Evolutionary conservation across 768 basidiomycete species (phyloP).

Genomic region (Coprinopsis strossmayeri): DNA sequence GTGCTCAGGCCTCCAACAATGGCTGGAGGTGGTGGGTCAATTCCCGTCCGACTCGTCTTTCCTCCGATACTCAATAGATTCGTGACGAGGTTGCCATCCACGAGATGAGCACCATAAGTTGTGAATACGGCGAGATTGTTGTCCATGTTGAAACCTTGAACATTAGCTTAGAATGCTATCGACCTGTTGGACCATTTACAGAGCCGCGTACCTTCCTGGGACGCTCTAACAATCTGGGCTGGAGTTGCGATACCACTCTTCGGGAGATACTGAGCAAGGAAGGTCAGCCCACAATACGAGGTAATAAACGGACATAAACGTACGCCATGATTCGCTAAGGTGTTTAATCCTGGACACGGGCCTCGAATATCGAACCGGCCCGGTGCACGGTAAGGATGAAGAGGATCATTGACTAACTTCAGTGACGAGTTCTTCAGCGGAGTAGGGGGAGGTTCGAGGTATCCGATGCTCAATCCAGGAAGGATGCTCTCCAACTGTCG

Average conservation of each 20-base stretch:
- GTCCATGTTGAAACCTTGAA: conserved; percentile 16
- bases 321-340: conserved; percentile 15
- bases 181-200: neutral
- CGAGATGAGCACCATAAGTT: conserved; percentile 15
- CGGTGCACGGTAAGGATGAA: conserved; percentile 9
- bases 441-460: conserved; percentile 7
- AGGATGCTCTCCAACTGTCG: conserved; percentile 15
- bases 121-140: conserved; percentile 11
- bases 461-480: neutral
- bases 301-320: neutral
- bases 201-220: conserved; percentile 13
- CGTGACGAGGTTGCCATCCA: conserved; percentile 16
- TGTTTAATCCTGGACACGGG: conserved; percentile 16
- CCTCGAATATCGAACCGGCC: conserved; percentile 11
- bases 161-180: neutral
- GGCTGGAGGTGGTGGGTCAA: conserved; percentile 14
- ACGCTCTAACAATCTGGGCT: conserved; percentile 12
- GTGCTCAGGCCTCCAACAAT: conserved; percentile 17
- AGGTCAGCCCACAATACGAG: neutral
- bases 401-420: conserved; percentile 10
- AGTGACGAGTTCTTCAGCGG: conserved; percentile 1
- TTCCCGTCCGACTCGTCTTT: conserved; percentile 14
- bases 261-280: conserved; percentile 11
- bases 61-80: conserved; percentile 16
- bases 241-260: conserved; percentile 13